These are phyloP conservation scores for Ochetophila trinervis DNA, from an alignment of 306 rosid species.

Conservation along the genomic window DNA sequence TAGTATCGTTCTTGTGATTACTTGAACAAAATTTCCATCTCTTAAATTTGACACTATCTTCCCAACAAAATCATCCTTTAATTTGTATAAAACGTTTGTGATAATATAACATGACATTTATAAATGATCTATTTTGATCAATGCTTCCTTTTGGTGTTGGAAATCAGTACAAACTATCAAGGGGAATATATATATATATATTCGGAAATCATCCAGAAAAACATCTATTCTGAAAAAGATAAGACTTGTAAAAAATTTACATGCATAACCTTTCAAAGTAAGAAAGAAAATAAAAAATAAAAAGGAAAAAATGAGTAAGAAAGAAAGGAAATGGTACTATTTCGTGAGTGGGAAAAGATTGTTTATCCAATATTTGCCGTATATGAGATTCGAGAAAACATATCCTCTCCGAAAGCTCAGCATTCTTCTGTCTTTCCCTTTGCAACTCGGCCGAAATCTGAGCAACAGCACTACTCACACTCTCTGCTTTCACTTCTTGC, in stretches of 20 bases:
- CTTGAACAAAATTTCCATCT: too few species aligned
- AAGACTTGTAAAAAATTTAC: too few species aligned
- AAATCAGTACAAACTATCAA: neutral
- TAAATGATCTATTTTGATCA: neutral
- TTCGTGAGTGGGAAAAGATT: conserved; percentile 27
- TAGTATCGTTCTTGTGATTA: too few species aligned
- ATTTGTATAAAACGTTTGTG: too few species aligned
- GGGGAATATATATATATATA: neutral
- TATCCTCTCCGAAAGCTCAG: conserved; percentile 64
- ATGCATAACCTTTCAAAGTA: too few species aligned
- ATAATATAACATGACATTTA: neutral
- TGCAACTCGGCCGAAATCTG: conserved; percentile 65
- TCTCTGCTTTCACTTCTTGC: conserved; percentile 53
- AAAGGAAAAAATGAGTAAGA: neutral
- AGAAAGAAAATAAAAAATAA: neutral
- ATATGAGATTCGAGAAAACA: conserved; percentile 79
- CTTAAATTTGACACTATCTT: too few species aligned
- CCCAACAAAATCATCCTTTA: too few species aligned
- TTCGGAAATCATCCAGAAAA: too few species aligned
- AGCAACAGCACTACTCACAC: conserved; percentile 40
- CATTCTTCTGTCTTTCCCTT: conserved; percentile 71
- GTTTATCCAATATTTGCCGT: conserved; percentile 36
- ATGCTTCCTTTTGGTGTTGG: neutral
- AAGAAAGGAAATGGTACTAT: conserved; percentile 37
- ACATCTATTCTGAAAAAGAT: too few species aligned